phyloP scores from a whole-genome alignment of 352 stramenopile genomes.

The Phytopythium mirpurense region DNA sequence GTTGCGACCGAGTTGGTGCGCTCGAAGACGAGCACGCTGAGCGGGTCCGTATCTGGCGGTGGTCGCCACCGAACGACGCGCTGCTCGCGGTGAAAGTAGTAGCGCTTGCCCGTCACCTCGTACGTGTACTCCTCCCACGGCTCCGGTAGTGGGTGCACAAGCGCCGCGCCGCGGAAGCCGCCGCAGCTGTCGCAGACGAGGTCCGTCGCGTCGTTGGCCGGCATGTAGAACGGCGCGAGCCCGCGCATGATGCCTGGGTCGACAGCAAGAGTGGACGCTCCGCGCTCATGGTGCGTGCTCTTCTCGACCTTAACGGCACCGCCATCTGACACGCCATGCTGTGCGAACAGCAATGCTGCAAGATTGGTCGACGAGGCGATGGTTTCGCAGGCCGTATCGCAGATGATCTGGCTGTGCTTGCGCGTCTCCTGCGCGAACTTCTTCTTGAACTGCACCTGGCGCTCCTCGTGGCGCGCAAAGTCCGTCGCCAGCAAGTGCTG shows the following conservation, averaged over 20 bases:
- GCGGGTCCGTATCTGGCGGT: conserved; percentile 23
- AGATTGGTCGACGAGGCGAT: conserved; percentile 18
- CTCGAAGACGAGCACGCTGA: conserved; percentile 48
- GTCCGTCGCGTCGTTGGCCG: conserved; percentile 37
- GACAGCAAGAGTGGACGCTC: neutral
- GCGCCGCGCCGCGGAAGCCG: conserved; percentile 28
- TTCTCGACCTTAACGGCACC: neutral
- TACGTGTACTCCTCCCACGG: conserved; percentile 48
- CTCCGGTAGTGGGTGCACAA: conserved; percentile 27
- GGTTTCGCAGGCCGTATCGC: conserved; percentile 23
- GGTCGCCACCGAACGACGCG: conserved; percentile 40
- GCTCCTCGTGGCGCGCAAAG: conserved; percentile 37
- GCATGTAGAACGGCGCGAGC: conserved; percentile 43
- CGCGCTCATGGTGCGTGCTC: neutral
- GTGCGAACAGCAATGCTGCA: conserved; percentile 27
- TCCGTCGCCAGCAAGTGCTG: conserved; percentile 29
- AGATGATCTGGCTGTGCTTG: conserved; percentile 47
- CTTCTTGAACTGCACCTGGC: conserved; percentile 48
- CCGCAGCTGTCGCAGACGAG: conserved; percentile 45
- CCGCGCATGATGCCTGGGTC: conserved; percentile 16
- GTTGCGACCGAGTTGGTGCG: conserved; percentile 49
- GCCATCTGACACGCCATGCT: conserved; percentile 8
- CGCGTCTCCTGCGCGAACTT: conserved; percentile 46
- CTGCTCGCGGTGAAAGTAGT: conserved; percentile 41
- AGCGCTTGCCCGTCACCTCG: conserved; percentile 37